Evolutionary conservation across 495 filamentous ascomycete species (phyloP).

Genomic region (Annulohypoxylon stygium): DNA sequence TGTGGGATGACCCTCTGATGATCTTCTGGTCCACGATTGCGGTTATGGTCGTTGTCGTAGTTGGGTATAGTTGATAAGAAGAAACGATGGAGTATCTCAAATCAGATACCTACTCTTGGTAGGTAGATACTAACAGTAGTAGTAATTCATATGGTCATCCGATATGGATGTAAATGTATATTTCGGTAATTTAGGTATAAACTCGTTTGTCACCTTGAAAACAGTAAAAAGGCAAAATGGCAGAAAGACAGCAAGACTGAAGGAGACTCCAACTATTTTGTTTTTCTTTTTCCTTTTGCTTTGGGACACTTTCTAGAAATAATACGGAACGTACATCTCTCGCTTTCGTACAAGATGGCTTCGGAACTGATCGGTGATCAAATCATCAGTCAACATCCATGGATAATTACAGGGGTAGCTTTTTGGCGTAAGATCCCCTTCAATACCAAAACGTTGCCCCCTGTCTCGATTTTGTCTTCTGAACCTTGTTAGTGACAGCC

Average conservation of each 20-base stretch:
- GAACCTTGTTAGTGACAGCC: slow-evolving; percentile 32
- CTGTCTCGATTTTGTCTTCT: slow-evolving; percentile 29
- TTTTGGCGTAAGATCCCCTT: slow-evolving; percentile 32
- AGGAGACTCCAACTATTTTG: not conserved
- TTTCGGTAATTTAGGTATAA: not conserved
- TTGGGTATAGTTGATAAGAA: not conserved
- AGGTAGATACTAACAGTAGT: not conserved
- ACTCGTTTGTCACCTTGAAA: too few species aligned
- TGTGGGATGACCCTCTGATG: slow-evolving; percentile 23
- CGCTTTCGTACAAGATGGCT: slow-evolving; percentile 22
- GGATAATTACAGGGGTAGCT: slow-evolving; percentile 39
- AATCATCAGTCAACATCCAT: slow-evolving; percentile 11
- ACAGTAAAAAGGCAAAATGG: too few species aligned
- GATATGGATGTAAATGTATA: not conserved
- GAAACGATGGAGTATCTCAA: slow-evolving; percentile 18
- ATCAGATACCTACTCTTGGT: not conserved
- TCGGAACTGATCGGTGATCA: slow-evolving; percentile 28
- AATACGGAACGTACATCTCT: slow-evolving; percentile 19
- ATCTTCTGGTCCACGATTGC: not conserved
- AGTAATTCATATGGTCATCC: not conserved
- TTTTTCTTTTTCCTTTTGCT: not conserved
- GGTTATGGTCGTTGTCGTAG: not conserved
- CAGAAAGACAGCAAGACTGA: not conserved
- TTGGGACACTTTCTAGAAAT: slow-evolving; percentile 22
- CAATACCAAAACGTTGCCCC: slow-evolving; percentile 40